A percentile compares a stretch with the other conserved stretches of the same genome.
Conservation (phyloP, 176 grass and related monocot species). For the Oryza brachyantha region DNA sequence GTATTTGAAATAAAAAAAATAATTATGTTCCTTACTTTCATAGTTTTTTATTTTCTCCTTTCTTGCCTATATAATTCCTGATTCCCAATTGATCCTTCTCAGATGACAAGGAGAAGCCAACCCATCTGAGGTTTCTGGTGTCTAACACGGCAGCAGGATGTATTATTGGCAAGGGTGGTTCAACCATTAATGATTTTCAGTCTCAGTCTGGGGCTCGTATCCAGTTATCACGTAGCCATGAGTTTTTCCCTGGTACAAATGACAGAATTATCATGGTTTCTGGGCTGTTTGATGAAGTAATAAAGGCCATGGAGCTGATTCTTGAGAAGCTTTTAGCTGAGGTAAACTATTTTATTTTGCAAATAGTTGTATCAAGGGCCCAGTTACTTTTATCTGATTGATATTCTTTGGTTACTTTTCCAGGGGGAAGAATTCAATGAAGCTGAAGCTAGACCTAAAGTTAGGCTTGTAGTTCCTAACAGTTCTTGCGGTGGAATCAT, state of each 20-base stretch:
- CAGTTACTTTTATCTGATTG: constrained; percentile 11
- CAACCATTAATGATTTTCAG: constrained; percentile 95
- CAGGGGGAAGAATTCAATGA: constrained; percentile 88
- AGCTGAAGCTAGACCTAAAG: constrained; percentile 78
- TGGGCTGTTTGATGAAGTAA: constrained; percentile 75
- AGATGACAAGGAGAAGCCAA: constrained; percentile 88
- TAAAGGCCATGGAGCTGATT: constrained; percentile 93
- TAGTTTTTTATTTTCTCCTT: not conserved
- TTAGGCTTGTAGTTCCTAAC: constrained; percentile 91
- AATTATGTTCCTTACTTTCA: too few relatives aligned
- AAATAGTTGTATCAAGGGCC: not conserved
- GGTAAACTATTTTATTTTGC: constrained; percentile 41
- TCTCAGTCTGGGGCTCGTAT: constrained; percentile 91
- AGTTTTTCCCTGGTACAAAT: constrained; percentile 94
- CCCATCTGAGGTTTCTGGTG: constrained; percentile 84
- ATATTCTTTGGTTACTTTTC: constrained; percentile 29
- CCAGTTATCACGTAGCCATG: constrained; percentile 88
- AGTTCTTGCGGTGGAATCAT: constrained; percentile 96
- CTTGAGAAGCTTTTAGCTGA: constrained; percentile 86
- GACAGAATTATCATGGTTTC: constrained; percentile 97
- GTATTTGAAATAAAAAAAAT: too few relatives aligned
- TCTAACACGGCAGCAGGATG: constrained; percentile 90
- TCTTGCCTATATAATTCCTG: not conserved
- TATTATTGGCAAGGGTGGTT: constrained; percentile 96
- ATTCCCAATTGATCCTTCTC: constrained; percentile 13